Base-by-base conservation (phyloP, 2,329 filamentous ascomycete genomes). In the Apiospora koreana region DNA sequence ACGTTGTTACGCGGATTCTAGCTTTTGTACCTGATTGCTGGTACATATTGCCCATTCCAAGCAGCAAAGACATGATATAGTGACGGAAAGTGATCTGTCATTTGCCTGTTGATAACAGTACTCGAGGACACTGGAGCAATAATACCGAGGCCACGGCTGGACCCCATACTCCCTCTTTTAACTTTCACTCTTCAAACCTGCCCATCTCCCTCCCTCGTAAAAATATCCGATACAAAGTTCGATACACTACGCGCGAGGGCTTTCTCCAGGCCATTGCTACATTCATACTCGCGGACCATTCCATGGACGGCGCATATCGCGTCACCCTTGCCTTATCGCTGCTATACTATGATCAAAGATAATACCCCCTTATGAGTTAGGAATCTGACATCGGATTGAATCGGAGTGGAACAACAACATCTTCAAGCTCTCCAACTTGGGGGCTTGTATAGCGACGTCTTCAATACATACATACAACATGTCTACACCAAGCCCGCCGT, bases 241-340 rank as follows among this genome's bases (percentile, higher is more conserved):
- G 21, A 31, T 18, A 45, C 7, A 35, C 28, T 58, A 21, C 50
- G 16, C 28, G n/a, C 28, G 5, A 10, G 31, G 9, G 16, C 28
- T n/a, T 21, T 8, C 7, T 35, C 50, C 7, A 31, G 31, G 18
- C 31, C 31, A 62, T n/a, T 38, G 54, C 6, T 31, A 8, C 25
- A 28, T 16, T n/a, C 16, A 31, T 35, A 62, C 31, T 38, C 18
- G 12, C 54, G 18, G 54, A n/a, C 31, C 71, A 73, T 78, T 77
- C 77, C 75, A 79, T 79, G 77, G 77, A 79, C 76, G 74, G 72
- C 75, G 62, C 43, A 69, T 74, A 74, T 75, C 74, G 74, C 69
- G 73, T 72, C 71, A 72, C 70, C 48, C 72, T 70, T 68, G 71
- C 71, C 70, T 72, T 75, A 48, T 74, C 72, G 73, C 73, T 75